These are phyloP conservation scores for Trichoderma atroviride DNA, from an alignment of 2,329 filamentous ascomycete species.

Conservation along the genomic window DNA sequence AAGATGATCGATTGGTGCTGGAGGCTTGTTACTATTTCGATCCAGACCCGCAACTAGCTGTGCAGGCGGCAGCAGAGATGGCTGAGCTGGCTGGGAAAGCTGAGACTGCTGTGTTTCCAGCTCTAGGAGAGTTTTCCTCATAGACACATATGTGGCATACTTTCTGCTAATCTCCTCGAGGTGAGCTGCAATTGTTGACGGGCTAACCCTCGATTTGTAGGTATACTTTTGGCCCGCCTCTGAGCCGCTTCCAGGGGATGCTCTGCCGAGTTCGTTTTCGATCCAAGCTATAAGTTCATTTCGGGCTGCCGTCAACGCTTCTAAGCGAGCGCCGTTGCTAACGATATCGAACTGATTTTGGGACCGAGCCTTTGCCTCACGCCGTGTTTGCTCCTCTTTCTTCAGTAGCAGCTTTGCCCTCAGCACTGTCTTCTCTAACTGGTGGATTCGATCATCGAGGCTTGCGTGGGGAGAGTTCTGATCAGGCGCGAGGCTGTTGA, in stretches of 20 bases:
- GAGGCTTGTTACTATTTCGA: constrained; percentile 27
- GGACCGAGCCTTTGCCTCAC: constrained; percentile 48
- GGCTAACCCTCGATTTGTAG: neutral
- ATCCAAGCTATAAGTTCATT: constrained; percentile 67
- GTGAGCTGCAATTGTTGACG: constrained; percentile 32
- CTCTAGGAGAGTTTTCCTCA: constrained; percentile 52
- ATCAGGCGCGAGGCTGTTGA: constrained; percentile 53
- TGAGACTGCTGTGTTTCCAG: constrained; percentile 42
- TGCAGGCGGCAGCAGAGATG: constrained; percentile 33
- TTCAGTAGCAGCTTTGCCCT: constrained; percentile 59
- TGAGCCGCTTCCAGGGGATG: constrained; percentile 43
- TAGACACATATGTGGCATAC: constrained; percentile 56
- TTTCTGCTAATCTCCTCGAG: constrained; percentile 55
- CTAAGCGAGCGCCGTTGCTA: constrained; percentile 47
- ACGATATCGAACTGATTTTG: constrained; percentile 43
- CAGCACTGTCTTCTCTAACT: constrained; percentile 61
- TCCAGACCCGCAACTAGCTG: constrained; percentile 27
- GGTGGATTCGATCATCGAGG: constrained; percentile 51
- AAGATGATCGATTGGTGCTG: constrained; percentile 44
- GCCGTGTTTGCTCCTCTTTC: constrained; percentile 59
- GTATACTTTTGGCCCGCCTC: constrained; percentile 21
- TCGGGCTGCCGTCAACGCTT: constrained; percentile 59
- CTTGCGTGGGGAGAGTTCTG: constrained; percentile 44
- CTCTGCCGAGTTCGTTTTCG: constrained; percentile 61
- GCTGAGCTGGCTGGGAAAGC: constrained; percentile 35